Base-by-base conservation (phyloP, 139 green algal genomes). In the Desmodesmus armatus region DNA sequence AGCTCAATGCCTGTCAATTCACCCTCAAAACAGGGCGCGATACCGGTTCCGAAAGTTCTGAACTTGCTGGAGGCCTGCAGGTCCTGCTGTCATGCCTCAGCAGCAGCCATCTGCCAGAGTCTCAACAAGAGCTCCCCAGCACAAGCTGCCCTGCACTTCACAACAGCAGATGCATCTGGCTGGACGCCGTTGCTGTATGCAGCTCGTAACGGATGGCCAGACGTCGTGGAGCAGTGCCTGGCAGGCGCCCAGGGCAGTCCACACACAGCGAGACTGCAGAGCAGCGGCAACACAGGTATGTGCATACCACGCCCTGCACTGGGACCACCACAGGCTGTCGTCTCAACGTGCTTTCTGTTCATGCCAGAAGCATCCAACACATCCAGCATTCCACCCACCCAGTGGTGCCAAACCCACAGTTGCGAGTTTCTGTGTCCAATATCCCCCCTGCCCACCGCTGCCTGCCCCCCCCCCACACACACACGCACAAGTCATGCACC, bases 261-360 rank as follows among this genome's bases (percentile, higher is more conserved):
- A 23, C 53, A 33, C 40, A 44, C 49, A 9, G 62, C 78, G 1
- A 47, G 33, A 33, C 31, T 76, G 2, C 1, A 7, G 40, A 84
- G 43, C 58, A 84, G 63, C 67, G 78, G 78, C 41, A 84, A 84
- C 60, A 77, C 78, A 58, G 76, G 76, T 82, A 33, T 25, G 43
- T n/a, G 69, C 39, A 60, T 19, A 41, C 37, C 21, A 55, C 15
- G 29, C 17, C 69, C 19, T 55, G 69, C 29, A 44, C 29, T 43
- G 25, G 1, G 3, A 35, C 15, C 37, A 15, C 21, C 11, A 7
- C n/a, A 39, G 41, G 40, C 41, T 29, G 5, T 29, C 25, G 7
- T 7, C 29, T 44, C 4, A 53, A 44, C 39, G 19, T 21, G 3
- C 3, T 17, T 17, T 35, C 13, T 58, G 35, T 29, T 29, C 21